Evolutionary conservation across 140 eudicot genomes (phyloP).

Genomic region (Artemisia princeps): DNA sequence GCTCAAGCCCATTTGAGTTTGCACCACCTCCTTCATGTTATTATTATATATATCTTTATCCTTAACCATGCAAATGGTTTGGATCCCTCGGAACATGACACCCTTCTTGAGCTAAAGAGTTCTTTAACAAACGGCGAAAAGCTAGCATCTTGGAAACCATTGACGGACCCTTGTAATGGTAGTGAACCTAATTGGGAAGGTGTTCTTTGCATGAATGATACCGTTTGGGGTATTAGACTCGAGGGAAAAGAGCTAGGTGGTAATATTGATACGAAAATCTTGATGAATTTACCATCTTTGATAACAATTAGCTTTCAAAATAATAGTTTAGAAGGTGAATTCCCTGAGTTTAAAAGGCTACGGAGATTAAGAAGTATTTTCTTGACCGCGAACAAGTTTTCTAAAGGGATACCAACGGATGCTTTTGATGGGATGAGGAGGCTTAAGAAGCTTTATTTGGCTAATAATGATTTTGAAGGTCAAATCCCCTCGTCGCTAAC

Average conservation of each 20-base stretch:
- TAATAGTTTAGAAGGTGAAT: slow-evolving; percentile 54
- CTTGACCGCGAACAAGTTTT: slow-evolving; percentile 54
- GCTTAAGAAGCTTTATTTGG: slow-evolving; percentile 57
- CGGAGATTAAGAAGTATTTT: slow-evolving; percentile 39
- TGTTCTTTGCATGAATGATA: slow-evolving; percentile 39
- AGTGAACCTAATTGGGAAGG: slow-evolving; percentile 52
- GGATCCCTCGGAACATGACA: slow-evolving; percentile 28
- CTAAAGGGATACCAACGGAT: slow-evolving; percentile 37
- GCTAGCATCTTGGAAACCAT: slow-evolving; percentile 43
- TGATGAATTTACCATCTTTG: slow-evolving; percentile 33
- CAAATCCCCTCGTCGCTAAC: slow-evolving; percentile 46
- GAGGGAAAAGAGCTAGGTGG: slow-evolving; percentile 59
- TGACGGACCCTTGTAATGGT: slow-evolving; percentile 35
- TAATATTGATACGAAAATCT: slow-evolving; percentile 32
- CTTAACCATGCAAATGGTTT: slow-evolving; percentile 9
- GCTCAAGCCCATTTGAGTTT: slow-evolving; percentile 21
- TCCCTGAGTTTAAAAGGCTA: slow-evolving; percentile 42
- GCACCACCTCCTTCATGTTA: slow-evolving; percentile 12
- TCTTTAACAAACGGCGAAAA: slow-evolving; percentile 33
- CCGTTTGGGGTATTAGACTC: slow-evolving; percentile 59
- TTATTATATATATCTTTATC: slow-evolving; percentile 8
- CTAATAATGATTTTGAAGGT: slow-evolving; percentile 48
- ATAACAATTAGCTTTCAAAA: slow-evolving; percentile 50
- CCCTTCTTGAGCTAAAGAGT: slow-evolving; percentile 44
- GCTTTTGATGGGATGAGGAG: slow-evolving; percentile 54